phyloP scores from a whole-genome alignment of 2,329 filamentous ascomycete species.

The Tympanopsis confertula region DNA sequence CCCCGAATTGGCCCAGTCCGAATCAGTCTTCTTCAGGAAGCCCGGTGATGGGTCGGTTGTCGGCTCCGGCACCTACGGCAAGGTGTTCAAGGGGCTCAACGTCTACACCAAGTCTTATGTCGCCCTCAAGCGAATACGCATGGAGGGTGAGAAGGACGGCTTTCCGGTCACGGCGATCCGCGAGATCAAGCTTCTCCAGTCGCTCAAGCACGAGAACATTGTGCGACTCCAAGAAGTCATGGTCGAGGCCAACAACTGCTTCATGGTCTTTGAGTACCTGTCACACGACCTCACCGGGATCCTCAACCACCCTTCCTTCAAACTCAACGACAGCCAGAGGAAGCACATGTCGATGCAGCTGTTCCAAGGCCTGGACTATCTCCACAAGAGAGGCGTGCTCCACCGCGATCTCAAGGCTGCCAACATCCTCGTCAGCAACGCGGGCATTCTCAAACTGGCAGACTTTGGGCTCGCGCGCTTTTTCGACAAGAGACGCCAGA shows the following conservation, averaged over 20 bases:
- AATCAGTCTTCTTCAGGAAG: slow-evolving; percentile 88
- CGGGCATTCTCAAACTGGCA: slow-evolving; percentile 79
- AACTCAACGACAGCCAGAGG: slow-evolving; percentile 72
- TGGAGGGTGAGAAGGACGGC: slow-evolving; percentile 85
- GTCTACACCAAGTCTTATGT: slow-evolving; percentile 80
- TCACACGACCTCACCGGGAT: slow-evolving; percentile 92
- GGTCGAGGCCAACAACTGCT: slow-evolving; percentile 97
- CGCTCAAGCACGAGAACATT: slow-evolving; percentile 69
- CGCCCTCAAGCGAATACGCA: slow-evolving; percentile 80
- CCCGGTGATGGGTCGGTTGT: slow-evolving; percentile 96
- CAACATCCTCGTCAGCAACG: slow-evolving; percentile 87
- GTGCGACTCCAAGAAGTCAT: slow-evolving; percentile 82
- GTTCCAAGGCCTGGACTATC: slow-evolving; percentile 86
- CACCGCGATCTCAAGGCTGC: slow-evolving; percentile 98
- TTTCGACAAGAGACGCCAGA: slow-evolving; percentile 80
- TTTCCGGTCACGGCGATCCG: slow-evolving; percentile 85
- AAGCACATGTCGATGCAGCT: slow-evolving; percentile 89
- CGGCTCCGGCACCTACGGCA: slow-evolving; percentile 88
- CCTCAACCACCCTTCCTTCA: slow-evolving; percentile 87
- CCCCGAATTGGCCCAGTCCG: slow-evolving; percentile 63
- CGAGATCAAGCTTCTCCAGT: slow-evolving; percentile 86
- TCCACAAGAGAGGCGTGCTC: slow-evolving; percentile 84
- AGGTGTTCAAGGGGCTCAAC: slow-evolving; percentile 87
- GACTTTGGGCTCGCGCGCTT: slow-evolving; percentile 95
- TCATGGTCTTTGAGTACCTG: slow-evolving; percentile 98